Base-by-base conservation (phyloP, 1,284 basidiomycete genomes). In the Hymenochaete sp. region DNA sequence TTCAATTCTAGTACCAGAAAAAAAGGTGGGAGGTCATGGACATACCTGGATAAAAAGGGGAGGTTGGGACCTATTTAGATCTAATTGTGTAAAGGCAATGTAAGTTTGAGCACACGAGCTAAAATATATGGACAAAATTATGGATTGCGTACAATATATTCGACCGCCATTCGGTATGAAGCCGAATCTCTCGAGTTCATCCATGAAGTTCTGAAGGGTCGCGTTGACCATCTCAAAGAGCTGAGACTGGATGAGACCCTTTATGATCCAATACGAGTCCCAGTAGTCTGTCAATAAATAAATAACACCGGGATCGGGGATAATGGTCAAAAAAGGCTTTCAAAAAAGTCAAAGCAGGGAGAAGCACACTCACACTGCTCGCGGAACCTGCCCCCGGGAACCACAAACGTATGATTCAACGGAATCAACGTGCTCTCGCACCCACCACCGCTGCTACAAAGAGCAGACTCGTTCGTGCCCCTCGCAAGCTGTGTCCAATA, bases 141-240 rank as follows among this genome's bases (percentile, higher is more conserved):
- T 8, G 13, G 5, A n/a, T 5, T 5, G 55, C 72, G 52, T 55
- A 81, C 82, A 87, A 55, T 89, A 88, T 40, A 81, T 81, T 3
- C 87, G 72, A 11, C 90, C 91, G 10, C 93, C 93, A 57, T 96
- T 97, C 1, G 92, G 92, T 53, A 97, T 82, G 65, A 95, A 97
- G 0, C 92, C 92, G 52, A 79, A 72, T 31, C 62, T 62, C 28
- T 85, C 77, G 42, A 96, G 67, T 58, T 93, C 79, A 57, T 96
- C 91, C 89, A 95, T 92, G 57, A 96, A 93, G 66, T 95, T 93
- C 55, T 86, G 77, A 24, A 93, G 67, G 0, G 90, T 84, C 10
- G 70, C 78, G 54, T 86, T 87, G 45, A 76, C 86, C 41, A 88
- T 72, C 49, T 71, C 68, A 55, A 77, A 80, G 16, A 95, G 71